phyloP scores from a whole-genome alignment of 441 rosid genomes.

The Pelargonium cotyledonis region DNA sequence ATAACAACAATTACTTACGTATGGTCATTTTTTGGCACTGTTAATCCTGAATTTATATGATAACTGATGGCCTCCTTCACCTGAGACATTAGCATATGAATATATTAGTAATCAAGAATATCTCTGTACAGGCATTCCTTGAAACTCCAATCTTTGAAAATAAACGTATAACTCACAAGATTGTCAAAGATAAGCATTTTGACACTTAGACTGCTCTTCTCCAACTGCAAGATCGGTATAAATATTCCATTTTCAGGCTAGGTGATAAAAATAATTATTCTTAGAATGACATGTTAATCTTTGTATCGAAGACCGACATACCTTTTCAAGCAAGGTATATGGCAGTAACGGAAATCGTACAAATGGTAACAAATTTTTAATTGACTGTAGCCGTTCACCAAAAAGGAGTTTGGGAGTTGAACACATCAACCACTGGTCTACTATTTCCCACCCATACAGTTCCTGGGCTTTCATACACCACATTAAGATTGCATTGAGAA shows the following conservation, averaged over 20 bases:
- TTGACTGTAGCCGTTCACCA: conserved; percentile 54
- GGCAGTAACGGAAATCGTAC: conserved; percentile 88
- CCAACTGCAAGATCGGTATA: conserved; percentile 53
- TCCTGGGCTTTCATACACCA: conserved; percentile 78
- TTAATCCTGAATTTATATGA: conserved; percentile 33
- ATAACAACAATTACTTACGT: conserved; percentile 39
- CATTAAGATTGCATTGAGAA: conserved; percentile 82
- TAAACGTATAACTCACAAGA: conserved; percentile 51
- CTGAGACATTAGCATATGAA: conserved; percentile 31
- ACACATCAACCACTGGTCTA: conserved; percentile 45
- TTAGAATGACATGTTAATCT: conserved; percentile 11
- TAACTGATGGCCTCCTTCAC: conserved; percentile 53
- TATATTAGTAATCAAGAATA: conserved; percentile 11
- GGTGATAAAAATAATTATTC: conserved; percentile 1
- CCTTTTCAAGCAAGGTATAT: conserved; percentile 61
- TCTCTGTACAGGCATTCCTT: background rate
- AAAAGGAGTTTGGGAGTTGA: conserved; percentile 43
- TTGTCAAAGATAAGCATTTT: conserved; percentile 33
- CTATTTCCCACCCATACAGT: conserved; percentile 58
- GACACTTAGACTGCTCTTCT: conserved; percentile 51
- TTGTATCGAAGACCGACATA: conserved; percentile 23
- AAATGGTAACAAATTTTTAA: conserved; percentile 52
- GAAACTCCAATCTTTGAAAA: conserved; percentile 1
- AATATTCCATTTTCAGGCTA: background rate
- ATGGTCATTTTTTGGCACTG: conserved; percentile 38